Evolutionary conservation across 257 asterid species (phyloP).

Genomic region (Plantago major): DNA sequence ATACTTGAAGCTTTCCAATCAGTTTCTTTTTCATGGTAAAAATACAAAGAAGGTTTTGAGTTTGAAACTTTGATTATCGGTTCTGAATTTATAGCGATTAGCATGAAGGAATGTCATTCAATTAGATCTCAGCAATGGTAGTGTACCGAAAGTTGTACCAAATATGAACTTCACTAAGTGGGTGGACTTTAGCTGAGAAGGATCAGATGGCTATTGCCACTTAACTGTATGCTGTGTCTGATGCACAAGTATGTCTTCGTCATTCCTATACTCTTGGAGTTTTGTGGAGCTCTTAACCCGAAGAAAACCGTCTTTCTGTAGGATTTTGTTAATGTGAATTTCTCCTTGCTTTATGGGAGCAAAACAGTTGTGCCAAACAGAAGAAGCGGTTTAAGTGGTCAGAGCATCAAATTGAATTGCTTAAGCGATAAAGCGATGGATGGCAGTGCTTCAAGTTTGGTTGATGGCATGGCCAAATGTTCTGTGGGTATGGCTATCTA

Average conservation of each 20-base stretch:
- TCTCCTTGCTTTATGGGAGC: conserved; percentile 33
- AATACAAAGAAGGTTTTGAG: too few species aligned
- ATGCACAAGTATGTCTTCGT: background rate
- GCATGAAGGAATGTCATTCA: too few species aligned
- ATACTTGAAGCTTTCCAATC: too few species aligned
- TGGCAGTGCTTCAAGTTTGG: conserved; percentile 43
- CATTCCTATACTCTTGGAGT: background rate
- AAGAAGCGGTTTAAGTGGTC: conserved; percentile 27
- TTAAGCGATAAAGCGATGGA: conserved; percentile 56
- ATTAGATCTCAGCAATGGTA: too few species aligned
- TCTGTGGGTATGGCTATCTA: conserved; percentile 28
- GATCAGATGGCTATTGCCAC: too few species aligned
- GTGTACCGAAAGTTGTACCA: too few species aligned
- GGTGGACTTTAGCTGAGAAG: too few species aligned
- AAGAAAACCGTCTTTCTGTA: conserved; percentile 27
- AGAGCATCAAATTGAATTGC: conserved; percentile 43
- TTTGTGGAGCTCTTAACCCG: conserved; percentile 7
- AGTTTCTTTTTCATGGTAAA: too few species aligned
- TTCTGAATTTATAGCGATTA: too few species aligned
- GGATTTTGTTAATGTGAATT: conserved; percentile 34
- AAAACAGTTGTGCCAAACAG: conserved; percentile 19
- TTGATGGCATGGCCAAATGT: conserved; percentile 38
- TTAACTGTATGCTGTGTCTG: too few species aligned
- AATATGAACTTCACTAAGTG: too few species aligned
- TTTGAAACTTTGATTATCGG: too few species aligned